Evolutionary conservation across 2,329 filamentous ascomycete genomes (phyloP), one percentile per base, ranked within the genome.

Genomic region (Fonsecaea pugnacius): DNA sequence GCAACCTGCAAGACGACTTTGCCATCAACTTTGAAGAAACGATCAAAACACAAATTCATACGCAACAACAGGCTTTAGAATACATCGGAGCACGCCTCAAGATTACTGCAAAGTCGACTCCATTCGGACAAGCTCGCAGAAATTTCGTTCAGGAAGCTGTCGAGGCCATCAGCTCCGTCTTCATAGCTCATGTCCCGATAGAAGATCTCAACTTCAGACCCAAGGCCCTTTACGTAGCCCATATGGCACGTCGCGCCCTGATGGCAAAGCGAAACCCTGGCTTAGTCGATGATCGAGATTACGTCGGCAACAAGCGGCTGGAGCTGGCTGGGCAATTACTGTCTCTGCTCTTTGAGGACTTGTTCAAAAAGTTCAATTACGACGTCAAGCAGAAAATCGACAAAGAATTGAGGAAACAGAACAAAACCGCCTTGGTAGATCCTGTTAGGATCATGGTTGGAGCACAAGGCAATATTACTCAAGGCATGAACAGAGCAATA

Each of bases 301-400:
- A 98, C 73, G 92, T 99, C 33, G 95, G 95, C 70, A 99, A 99
- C 80, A 99, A 99, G 79, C 88, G 95, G 65, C 82, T 99, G 50
- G 95, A 99, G 77, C 78, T 99, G 78, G 96, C 96, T 60, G 95
- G 95, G 0, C 95, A 98, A 78, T 88, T 99, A 75, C 80, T 99
- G 66, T 93, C 95, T 2, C 84, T 99, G 0, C 84, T 99, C 0
- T 99, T 99, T 71, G 96, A 99, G 77, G 96, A 99, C 82, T 79
- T 97, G 65, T 99, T 99, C 86, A 99, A 99, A 80, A 91, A 91
- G 66, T 97, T 97, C 77, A 91, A 91, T 72, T 86, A 86, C 63
- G 89, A 95, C 71, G 88, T 99, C 75, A 96, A 96, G 77, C 87
- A 91, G 79, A 94, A 90, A 70, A 94, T 99, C 71, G 95, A 99